Conservation (phyloP, 345 rosid genomes). For the Laguncularia racemosa region DNA sequence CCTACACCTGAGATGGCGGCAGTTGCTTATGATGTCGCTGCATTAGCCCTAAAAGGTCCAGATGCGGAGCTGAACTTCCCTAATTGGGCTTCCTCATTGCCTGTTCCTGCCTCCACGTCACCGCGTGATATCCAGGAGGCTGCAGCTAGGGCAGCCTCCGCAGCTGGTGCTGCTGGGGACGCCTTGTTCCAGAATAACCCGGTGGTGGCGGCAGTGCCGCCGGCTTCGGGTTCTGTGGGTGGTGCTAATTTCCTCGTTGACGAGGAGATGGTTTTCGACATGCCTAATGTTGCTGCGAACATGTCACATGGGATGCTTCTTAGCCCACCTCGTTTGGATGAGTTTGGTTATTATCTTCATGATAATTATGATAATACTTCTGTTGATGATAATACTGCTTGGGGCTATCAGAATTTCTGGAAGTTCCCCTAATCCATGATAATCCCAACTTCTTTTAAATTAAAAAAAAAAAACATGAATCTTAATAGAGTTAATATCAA, state of each 20-base stretch:
- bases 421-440: slow-evolving; percentile 6
- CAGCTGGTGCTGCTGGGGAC: slow-evolving; percentile 14
- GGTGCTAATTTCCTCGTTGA: slow-evolving; percentile 37
- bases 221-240: not conserved
- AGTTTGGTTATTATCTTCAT: not conserved
- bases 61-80: slow-evolving; percentile 22
- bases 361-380: not conserved
- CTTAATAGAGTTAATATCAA: no score
- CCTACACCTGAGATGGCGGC: slow-evolving; percentile 23
- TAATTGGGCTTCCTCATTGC: slow-evolving; percentile 8
- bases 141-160: slow-evolving; percentile 15
- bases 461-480: no score
- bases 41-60: slow-evolving; percentile 14
- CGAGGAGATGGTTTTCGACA: slow-evolving; percentile 81
- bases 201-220: not conserved
- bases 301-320: slow-evolving; percentile 99
- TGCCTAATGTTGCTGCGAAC: slow-evolving; percentile 68
- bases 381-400: not conserved
- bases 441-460: no score
- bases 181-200: slow-evolving; percentile 3
- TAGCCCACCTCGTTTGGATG: slow-evolving; percentile 68
- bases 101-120: slow-evolving; percentile 10
- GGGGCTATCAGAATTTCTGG: slow-evolving; percentile 12
- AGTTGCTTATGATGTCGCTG: slow-evolving; percentile 18
- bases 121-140: slow-evolving; percentile 16